phyloP scores from a whole-genome alignment of 495 filamentous ascomycete genomes.

The Neurospora sp. region DNA sequence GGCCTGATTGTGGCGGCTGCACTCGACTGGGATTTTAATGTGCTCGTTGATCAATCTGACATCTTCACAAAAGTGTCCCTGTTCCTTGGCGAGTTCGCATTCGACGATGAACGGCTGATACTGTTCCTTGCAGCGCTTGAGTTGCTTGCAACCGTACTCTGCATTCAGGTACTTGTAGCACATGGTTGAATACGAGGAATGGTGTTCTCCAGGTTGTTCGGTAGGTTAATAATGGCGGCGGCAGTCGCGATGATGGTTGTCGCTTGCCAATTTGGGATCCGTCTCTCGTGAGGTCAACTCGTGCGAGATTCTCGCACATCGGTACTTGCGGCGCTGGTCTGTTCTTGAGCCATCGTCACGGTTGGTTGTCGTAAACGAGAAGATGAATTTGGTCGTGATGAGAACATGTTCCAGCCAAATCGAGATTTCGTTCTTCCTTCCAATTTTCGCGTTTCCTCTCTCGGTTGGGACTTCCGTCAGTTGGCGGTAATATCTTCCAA shows the following conservation, averaged over 20 bases:
- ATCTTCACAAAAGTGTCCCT: background rate
- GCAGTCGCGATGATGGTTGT: background rate
- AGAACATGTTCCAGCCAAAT: background rate
- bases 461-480: background rate
- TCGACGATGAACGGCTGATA: background rate
- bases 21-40: background rate
- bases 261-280: background rate
- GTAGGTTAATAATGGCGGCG: background rate
- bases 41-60: background rate
- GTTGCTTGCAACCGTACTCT: background rate
- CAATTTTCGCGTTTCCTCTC: background rate
- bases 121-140: background rate
- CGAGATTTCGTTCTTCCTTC: background rate
- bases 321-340: background rate
- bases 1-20: background rate
- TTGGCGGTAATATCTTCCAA: background rate
- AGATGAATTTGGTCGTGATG: background rate
- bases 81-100: background rate
- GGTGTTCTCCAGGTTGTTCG: background rate
- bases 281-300: background rate
- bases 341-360: background rate
- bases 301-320: background rate
- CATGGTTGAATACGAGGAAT: background rate
- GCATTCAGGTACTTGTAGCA: background rate
- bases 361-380: background rate